A percentile compares a stretch with the other conserved stretches of the same genome.
These are phyloP conservation scores for Chaetomiaceae sp. DNA, from an alignment of 2,329 filamentous ascomycete genomes.

Conservation along the genomic window DNA sequence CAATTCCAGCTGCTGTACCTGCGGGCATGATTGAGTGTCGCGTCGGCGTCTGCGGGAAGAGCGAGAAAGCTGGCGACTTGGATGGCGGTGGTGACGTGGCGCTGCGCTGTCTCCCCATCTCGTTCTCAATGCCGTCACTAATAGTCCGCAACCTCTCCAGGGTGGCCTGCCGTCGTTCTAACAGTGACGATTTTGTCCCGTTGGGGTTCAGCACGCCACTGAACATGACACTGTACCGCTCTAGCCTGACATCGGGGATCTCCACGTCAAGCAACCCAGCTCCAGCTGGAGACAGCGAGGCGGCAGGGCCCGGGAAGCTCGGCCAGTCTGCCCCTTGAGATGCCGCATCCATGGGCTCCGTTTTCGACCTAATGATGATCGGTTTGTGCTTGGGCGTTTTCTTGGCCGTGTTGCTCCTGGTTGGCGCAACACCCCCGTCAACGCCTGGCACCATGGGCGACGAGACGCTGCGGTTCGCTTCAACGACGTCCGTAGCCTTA, in stretches of 20 bases:
- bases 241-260: conserved; percentile 74
- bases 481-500: conserved; percentile 20
- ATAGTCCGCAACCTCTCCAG: conserved; percentile 52
- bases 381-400: conserved; percentile 38
- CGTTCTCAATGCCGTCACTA: conserved; percentile 39
- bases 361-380: conserved; percentile 38
- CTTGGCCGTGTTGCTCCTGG: conserved; percentile 34
- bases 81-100: conserved; percentile 44
- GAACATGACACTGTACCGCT: conserved; percentile 94
- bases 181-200: conserved; percentile 34
- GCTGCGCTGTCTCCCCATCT: conserved; percentile 36
- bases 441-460: conserved; percentile 14
- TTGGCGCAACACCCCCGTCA: conserved; percentile 17
- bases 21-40: conserved; percentile 14
- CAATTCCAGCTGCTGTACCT: conserved; percentile 4
- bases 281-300: conserved; percentile 14
- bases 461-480: conserved; percentile 16
- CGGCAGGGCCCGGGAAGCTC: background rate
- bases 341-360: conserved; percentile 30
- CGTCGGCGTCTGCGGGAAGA: conserved; percentile 37
- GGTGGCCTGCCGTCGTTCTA: conserved; percentile 54
- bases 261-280: conserved; percentile 60
- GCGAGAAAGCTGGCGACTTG: conserved; percentile 39
- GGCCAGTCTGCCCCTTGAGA: conserved; percentile 1
- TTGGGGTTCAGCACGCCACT: conserved; percentile 58